Base-by-base conservation (phyloP, 1,139 yeast species). In the Pichia sp. region DNA sequence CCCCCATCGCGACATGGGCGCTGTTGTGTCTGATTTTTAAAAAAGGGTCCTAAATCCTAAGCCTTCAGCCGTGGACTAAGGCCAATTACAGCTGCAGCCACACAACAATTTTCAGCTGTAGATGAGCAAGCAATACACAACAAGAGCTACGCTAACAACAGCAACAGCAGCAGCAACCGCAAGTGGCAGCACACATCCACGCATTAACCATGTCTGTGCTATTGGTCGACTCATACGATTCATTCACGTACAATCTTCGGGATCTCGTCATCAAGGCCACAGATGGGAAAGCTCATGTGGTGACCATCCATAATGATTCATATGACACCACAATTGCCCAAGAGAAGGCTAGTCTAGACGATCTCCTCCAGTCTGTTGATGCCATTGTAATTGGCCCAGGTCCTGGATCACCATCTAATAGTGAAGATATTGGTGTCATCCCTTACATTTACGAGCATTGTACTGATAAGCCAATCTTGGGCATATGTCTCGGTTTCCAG, bases 381-480 rank as follows among this genome's bases (percentile, higher is more conserved):
- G 87, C 86, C 32, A 68, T 93, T 5, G 77, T 91, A 0, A 69
- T 91, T 12, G 98, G 98, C 0, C 99, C 99, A 0, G 99, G 99
- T 0, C 99, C 99, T 0, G 99, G 99, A 0, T 77, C 83, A 48
- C 98, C 98, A 0, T 69, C 63, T 29, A 51, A 58, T 2, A 55
- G 67, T 0, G 45, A 55, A 1, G 97, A 88, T 53, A 75, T 83
- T 18, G 97, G 96, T 1, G 69, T 87, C 6, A 72, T 87, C n/a
- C 72, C 75, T 5, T 66, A 68, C 52, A 49, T 84, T 17, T 72
- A 59, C 38, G 52, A 51, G 35, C 58, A 52, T 29, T 63, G 55
- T 38, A 51, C 54, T 7, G 31, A 44, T 1, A 59, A 83, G 1
- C 97, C 98, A 0, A 69, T 87, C 0, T 62, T 93, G 34, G 99